These are phyloP conservation scores for Solidago caesia DNA, from an alignment of 129 eudicot genomes.

Conservation along the genomic window DNA sequence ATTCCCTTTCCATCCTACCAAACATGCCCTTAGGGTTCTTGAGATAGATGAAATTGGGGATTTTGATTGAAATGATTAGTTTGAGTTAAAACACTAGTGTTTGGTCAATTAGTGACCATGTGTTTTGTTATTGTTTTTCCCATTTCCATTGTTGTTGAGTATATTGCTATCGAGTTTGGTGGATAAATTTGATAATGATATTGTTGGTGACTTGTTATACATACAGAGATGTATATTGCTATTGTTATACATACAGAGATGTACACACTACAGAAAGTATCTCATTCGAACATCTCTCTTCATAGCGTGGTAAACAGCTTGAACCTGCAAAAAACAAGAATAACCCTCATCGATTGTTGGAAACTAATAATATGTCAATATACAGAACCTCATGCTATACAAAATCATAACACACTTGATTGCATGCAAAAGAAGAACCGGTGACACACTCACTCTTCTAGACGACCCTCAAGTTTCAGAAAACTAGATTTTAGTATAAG, in stretches of 20 bases:
- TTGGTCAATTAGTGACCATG: no score
- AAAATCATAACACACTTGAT: background rate
- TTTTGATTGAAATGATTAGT: no score
- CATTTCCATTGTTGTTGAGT: no score
- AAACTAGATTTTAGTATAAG: background rate
- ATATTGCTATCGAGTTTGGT: no score
- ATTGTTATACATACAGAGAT: background rate
- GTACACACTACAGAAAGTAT: constrained; percentile 58
- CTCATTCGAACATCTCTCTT: constrained; percentile 89
- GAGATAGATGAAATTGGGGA: no score
- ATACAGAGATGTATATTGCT: constrained; percentile 1
- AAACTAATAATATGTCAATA: background rate
- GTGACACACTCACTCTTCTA: background rate
- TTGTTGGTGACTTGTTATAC: background rate
- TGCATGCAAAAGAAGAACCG: background rate
- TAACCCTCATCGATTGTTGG: background rate
- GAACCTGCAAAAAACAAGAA: constrained; percentile 60
- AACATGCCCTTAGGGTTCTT: no score
- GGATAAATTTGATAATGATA: no score
- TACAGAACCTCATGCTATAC: background rate
- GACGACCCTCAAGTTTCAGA: background rate
- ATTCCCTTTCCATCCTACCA: no score
- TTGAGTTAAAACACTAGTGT: no score
- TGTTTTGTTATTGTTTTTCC: no score
- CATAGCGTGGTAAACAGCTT: constrained; percentile 97